Evolutionary conservation across 306 rosid species (phyloP).

Genomic region (Lathyrus oleraceus): DNA sequence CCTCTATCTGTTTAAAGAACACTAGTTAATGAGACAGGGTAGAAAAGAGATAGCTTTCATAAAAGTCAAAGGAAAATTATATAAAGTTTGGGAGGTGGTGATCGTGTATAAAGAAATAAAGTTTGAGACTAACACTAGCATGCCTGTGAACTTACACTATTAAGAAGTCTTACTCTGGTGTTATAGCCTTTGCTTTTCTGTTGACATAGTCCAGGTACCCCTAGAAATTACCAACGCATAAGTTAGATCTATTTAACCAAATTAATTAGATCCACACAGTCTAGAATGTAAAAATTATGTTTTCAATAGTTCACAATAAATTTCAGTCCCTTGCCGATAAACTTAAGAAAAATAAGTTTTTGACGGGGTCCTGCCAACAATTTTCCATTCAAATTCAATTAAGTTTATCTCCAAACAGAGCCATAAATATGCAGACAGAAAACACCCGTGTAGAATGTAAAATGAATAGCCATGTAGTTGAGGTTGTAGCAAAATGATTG

Average conservation of each 20-base stretch:
- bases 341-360: not conserved
- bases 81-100: not conserved
- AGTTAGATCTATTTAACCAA: not conserved
- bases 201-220: constrained; percentile 78
- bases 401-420: not conserved
- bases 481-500: constrained; percentile 14
- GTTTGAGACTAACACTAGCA: constrained; percentile 32
- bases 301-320: constrained; percentile 17
- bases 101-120: constrained; percentile 25
- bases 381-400: not conserved
- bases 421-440: constrained; percentile 14
- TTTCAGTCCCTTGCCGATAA: not conserved
- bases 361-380: not conserved
- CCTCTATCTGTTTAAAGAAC: constrained; percentile 29
- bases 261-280: not conserved
- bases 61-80: constrained; percentile 1
- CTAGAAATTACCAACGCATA: constrained; percentile 46
- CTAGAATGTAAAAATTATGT: constrained; percentile 1
- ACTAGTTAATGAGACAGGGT: constrained; percentile 11
- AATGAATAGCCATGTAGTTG: not conserved
- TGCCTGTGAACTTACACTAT: constrained; percentile 34
- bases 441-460: not conserved
- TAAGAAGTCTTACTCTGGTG: constrained; percentile 28
- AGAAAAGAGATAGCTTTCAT: constrained; percentile 1
- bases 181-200: constrained; percentile 46